Conservation (phyloP, 805 yeast genomes). For the Candida succiphila region DNA sequence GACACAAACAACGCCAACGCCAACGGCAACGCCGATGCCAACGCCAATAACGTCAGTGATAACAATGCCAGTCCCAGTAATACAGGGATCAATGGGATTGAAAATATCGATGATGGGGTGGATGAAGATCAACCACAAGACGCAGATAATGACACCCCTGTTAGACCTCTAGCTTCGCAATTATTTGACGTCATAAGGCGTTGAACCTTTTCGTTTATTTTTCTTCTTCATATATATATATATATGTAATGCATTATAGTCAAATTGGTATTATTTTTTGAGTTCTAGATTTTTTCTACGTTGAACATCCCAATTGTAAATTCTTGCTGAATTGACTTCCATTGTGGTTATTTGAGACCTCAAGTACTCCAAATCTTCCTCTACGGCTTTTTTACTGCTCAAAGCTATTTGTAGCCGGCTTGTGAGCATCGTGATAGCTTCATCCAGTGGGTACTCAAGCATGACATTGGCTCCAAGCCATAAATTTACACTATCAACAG, state of each 20-base stretch:
- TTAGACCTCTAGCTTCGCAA: conserved; percentile 50
- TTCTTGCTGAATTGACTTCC: conserved; percentile 95
- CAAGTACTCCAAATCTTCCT: conserved; percentile 76
- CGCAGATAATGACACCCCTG: conserved; percentile 33
- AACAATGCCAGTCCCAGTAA: not conserved
- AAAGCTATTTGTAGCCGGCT: conserved; percentile 56
- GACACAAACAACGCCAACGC: not conserved
- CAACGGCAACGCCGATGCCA: too few species aligned
- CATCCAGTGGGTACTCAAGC: conserved; percentile 88
- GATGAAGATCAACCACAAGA: conserved; percentile 19
- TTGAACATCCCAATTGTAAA: conserved; percentile 83
- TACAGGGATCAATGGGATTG: not conserved
- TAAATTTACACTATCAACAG: conserved; percentile 52
- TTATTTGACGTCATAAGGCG: conserved; percentile 49
- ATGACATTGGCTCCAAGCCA: conserved; percentile 99
- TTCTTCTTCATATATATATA: conserved; percentile 1
- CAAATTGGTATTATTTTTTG: not conserved
- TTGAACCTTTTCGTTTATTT: not conserved
- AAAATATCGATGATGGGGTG: not conserved
- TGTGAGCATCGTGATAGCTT: conserved; percentile 65
- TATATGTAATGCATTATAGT: not conserved
- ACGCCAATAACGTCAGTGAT: too few species aligned
- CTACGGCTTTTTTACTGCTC: conserved; percentile 47
- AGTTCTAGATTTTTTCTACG: conserved; percentile 37
- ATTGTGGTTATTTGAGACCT: conserved; percentile 90